Evolutionary conservation across 148 eudicot genomes (phyloP).

Genomic region (Beta vulgaris): DNA sequence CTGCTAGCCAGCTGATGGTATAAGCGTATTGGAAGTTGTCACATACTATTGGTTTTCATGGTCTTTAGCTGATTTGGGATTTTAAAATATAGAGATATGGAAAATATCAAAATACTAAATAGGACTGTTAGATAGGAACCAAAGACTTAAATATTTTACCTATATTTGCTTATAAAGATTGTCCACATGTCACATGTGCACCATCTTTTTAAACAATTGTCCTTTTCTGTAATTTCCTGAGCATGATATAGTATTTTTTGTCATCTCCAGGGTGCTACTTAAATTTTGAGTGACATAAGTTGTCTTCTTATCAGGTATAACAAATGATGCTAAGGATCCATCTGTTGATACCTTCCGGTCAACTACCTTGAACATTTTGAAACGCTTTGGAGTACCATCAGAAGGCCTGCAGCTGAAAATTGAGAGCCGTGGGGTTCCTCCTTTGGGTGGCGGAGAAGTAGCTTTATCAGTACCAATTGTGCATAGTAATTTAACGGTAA

Average conservation of each 20-base stretch:
- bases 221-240: not conserved
- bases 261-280: not conserved
- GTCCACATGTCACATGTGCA: not conserved
- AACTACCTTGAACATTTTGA: conserved; percentile 63
- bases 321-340: conserved; percentile 82
- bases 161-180: not conserved
- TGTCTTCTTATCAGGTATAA: conserved; percentile 55
- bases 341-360: conserved; percentile 81
- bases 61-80: not conserved
- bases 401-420: conserved; percentile 85
- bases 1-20: not conserved
- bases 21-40: not conserved
- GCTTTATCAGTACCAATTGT: conserved; percentile 68
- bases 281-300: too few species aligned
- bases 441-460: conserved; percentile 88
- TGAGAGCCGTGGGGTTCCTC: conserved; percentile 76
- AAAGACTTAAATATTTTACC: not conserved
- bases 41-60: not conserved
- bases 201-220: not conserved
- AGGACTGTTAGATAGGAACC: not conserved
- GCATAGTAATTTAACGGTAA: conserved; percentile 57
- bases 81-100: not conserved
- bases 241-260: not conserved
- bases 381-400: conserved; percentile 77
- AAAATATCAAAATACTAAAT: too few species aligned